Evolutionary conservation across 2,329 filamentous ascomycete genomes (phyloP), one percentile per base, ranked within the genome.

Genomic region (Talaromyces amestolkiae): DNA sequence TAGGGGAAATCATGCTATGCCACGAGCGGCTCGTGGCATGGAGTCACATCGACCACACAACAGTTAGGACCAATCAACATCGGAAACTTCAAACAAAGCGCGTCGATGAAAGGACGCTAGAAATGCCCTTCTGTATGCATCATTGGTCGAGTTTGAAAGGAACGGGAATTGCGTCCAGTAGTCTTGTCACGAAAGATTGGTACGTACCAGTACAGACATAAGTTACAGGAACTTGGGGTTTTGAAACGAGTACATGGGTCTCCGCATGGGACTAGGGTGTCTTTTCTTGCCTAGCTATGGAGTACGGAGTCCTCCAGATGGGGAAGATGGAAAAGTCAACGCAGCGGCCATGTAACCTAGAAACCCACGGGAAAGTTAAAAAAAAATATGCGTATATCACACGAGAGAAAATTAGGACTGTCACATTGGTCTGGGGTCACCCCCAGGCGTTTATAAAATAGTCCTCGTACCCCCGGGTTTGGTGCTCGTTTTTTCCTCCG

Each of bases 271-370:
- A 58, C 61, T 58, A 58, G 24, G 39, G 19, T 35, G 24, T 22
- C 7, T 56, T 63, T 43, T 39, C 17, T 24, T 58, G 10, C 51
- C 45, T 33, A 39, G 47, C 54, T 56, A 47, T 43, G 61, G 35
- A 62, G 47, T 62, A 62, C 60, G 58, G 56, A 62, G 58, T 56
- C 33, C 64, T 61, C 64, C 64, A 65, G 45, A 61, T 37, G 58
- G 45, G 58, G 58, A 58, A 53, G 49, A 27, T 31, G 27, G 27
- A 54, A 41, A 37, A 43, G 37, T 39, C 8, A 27, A 51, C 51
- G 47, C 45, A 49, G 51, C 27, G 43, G 35, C 49, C 61, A 63
- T 63, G 61, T 63, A 63, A 63, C 61, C 37, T 63, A 37, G 39
- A 31, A 19, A 51, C 43, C 19, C 22, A 45, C 13, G 27, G n/a